Evolutionary conservation across 768 basidiomycete genomes (phyloP).

Genomic region (Chalciporus piperatus): DNA sequence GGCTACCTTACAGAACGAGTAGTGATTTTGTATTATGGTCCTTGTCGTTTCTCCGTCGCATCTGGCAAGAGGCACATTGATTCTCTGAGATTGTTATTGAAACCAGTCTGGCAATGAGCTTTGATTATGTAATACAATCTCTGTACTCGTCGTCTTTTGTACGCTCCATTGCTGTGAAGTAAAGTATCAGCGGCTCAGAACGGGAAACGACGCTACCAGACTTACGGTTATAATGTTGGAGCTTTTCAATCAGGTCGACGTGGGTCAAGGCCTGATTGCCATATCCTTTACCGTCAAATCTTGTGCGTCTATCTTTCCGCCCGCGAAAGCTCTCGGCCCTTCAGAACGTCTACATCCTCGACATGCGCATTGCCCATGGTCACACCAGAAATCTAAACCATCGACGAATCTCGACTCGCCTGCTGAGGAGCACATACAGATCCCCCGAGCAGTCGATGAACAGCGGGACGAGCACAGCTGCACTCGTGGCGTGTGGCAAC

Average conservation of each 20-base stretch:
- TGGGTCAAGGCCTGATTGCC: conserved; percentile 86
- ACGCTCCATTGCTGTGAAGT: conserved; percentile 32
- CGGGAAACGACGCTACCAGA: conserved; percentile 35
- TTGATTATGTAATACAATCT: too few species aligned
- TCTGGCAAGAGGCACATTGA: too few species aligned
- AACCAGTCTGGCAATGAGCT: too few species aligned
- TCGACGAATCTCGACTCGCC: conserved; percentile 45
- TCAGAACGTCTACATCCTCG: conserved; percentile 58
- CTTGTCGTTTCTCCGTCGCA: too few species aligned
- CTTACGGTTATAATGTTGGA: conserved; percentile 91
- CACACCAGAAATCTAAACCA: neutral
- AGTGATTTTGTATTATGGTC: too few species aligned
- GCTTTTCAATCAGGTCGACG: conserved; percentile 96
- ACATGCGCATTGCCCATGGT: neutral
- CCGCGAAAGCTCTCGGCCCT: conserved; percentile 71
- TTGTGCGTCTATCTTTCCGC: conserved; percentile 70
- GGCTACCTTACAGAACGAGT: too few species aligned
- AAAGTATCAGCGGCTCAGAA: neutral
- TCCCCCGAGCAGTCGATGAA: conserved; percentile 85
- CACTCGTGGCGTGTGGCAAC: conserved; percentile 57
- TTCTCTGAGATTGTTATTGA: too few species aligned
- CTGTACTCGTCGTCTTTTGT: conserved; percentile 32
- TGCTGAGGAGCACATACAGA: conserved; percentile 79
- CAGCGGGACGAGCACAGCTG: conserved; percentile 79
- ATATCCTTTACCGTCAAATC: conserved; percentile 75